These are phyloP conservation scores for Claviceps arundinis DNA, from an alignment of 2,329 filamentous ascomycete species.

Conservation along the genomic window DNA sequence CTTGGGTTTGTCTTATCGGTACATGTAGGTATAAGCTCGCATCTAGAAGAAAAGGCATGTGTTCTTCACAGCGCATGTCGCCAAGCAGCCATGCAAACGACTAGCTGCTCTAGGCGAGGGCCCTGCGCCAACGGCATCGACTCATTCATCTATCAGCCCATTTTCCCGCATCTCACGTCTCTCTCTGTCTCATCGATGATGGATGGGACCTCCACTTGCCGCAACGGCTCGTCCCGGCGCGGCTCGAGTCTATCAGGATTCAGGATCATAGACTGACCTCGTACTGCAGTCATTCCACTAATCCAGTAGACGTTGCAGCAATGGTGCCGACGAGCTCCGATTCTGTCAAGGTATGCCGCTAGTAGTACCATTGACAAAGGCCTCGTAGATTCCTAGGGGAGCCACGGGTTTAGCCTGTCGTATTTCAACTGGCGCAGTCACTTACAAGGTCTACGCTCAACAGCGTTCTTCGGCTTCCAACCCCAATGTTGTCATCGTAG, in stretches of 20 bases:
- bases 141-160: neutral
- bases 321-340: conserved; percentile 19
- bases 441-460: neutral
- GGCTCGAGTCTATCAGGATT: conserved; percentile 32
- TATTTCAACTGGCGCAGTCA: neutral
- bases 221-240: conserved; percentile 29
- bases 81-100: neutral
- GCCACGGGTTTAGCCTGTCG: neutral
- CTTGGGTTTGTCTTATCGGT: no score
- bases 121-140: neutral
- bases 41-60: no score
- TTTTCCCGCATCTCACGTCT: neutral
- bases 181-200: conserved; percentile 17
- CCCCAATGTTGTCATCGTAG: conserved; percentile 52
- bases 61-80: no score
- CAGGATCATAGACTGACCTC: conserved; percentile 31
- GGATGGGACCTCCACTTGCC: conserved; percentile 40
- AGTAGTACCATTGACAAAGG: neutral
- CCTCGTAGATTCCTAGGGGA: neutral
- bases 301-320: conserved; percentile 16
- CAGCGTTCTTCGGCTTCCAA: conserved; percentile 15
- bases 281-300: conserved; percentile 20
- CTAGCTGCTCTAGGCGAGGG: neutral
- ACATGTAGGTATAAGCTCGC: no score
- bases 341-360: conserved; percentile 20